These are phyloP conservation scores for Pichia sp. DNA, from an alignment of 1,139 yeast species.

Conservation along the genomic window DNA sequence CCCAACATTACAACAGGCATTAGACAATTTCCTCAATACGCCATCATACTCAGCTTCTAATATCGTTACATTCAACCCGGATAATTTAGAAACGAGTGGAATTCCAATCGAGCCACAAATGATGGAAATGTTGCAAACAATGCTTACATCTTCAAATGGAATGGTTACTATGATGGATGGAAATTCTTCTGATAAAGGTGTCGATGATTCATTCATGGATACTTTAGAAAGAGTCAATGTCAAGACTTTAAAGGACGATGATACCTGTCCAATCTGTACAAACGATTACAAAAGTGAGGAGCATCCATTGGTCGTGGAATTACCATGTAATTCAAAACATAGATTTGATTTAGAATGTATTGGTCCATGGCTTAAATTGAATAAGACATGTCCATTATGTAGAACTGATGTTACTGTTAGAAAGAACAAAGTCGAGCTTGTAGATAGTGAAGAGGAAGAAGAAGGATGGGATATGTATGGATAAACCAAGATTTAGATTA, in stretches of 20 bases:
- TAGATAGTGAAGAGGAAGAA: constrained; percentile 62
- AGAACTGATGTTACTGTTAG: constrained; percentile 57
- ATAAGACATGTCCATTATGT: constrained; percentile 87
- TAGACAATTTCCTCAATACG: constrained; percentile 22
- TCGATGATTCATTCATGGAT: constrained; percentile 69
- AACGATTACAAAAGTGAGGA: constrained; percentile 67
- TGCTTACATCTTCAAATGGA: constrained; percentile 16
- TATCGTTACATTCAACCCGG: background rate
- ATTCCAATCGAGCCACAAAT: constrained; percentile 10
- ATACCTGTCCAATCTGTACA: constrained; percentile 84
- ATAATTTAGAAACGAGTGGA: background rate
- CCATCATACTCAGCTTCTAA: constrained; percentile 5
- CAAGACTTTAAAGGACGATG: constrained; percentile 48
- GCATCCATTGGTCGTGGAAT: constrained; percentile 74
- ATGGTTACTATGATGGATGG: constrained; percentile 10
- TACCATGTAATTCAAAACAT: constrained; percentile 76
- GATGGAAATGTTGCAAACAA: constrained; percentile 18
- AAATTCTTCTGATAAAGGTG: constrained; percentile 41
- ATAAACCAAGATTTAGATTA: constrained; percentile 11
- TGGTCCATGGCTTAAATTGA: constrained; percentile 81
- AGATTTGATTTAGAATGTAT: constrained; percentile 87
- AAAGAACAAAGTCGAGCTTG: constrained; percentile 36
- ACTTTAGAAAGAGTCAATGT: constrained; percentile 68
- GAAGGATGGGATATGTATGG: constrained; percentile 46
- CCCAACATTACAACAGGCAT: constrained; percentile 24